These are phyloP conservation scores for Monosporozyma unispora DNA, from an alignment of 805 yeast genomes.

Conservation along the genomic window DNA sequence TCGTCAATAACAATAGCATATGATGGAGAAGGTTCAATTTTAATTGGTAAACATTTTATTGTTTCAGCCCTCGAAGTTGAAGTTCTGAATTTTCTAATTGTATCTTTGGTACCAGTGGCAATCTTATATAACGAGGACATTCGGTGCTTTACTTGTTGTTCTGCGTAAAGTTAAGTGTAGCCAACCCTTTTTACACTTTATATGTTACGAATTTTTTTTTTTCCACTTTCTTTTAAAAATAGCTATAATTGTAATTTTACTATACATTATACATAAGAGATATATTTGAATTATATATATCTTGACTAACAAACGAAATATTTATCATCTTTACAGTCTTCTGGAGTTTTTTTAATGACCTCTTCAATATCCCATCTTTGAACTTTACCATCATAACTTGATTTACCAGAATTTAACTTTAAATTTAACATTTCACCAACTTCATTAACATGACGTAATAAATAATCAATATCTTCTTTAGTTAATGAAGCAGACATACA, in stretches of 20 bases:
- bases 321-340: constrained; percentile 42
- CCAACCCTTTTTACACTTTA: not conserved
- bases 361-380: constrained; percentile 78
- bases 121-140: constrained; percentile 53
- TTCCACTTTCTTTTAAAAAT: not conserved
- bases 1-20: constrained; percentile 27
- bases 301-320: constrained; percentile 25
- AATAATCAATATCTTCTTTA: constrained; percentile 83
- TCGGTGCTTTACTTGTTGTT: not conserved
- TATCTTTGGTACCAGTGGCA: constrained; percentile 49
- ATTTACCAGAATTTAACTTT: constrained; percentile 69
- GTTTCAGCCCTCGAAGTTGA: constrained; percentile 54
- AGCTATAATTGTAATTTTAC: not conserved
- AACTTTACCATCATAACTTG: constrained; percentile 61
- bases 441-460: constrained; percentile 60
- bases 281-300: not conserved
- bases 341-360: constrained; percentile 62
- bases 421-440: constrained; percentile 69
- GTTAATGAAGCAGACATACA: constrained; percentile 90
- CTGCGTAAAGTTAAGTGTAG: not conserved
- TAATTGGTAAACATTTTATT: constrained; percentile 49
- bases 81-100: constrained; percentile 63
- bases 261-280: not conserved
- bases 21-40: constrained; percentile 27
- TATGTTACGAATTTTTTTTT: not conserved